Evolutionary conservation across 345 rosid species (phyloP).

Genomic region (Euphorbia peplus): DNA sequence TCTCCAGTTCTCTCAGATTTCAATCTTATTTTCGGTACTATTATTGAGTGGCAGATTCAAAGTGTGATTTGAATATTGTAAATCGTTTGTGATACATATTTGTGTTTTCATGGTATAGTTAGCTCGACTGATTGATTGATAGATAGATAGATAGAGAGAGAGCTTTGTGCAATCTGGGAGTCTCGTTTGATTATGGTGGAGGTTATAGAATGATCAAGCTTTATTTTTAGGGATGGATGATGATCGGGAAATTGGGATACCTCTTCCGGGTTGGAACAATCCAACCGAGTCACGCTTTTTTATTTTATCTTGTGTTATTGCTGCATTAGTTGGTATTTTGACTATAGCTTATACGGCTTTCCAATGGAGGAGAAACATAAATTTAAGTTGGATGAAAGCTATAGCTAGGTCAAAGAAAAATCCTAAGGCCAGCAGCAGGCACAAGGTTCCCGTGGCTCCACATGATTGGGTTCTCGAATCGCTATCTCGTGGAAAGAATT

Average conservation of each 20-base stretch:
- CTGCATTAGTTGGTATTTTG: conserved; percentile 74
- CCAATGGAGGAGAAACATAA: conserved; percentile 96
- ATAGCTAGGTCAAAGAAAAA: conserved; percentile 86
- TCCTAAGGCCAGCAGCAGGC: conserved; percentile 79
- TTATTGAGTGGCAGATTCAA: background rate
- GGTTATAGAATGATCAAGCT: conserved; percentile 23
- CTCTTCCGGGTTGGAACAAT: conserved; percentile 47
- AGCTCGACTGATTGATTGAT: too few relatives aligned
- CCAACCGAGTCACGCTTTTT: conserved; percentile 58
- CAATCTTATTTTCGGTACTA: background rate
- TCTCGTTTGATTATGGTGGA: background rate
- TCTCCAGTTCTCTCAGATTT: background rate
- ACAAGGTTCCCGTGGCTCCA: conserved; percentile 60
- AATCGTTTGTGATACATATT: background rate
- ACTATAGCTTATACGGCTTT: conserved; percentile 87
- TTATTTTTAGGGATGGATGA: conserved; percentile 54
- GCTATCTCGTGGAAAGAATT: conserved; percentile 69
- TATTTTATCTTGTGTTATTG: conserved; percentile 58
- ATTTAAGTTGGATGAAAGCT: conserved; percentile 92
- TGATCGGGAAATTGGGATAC: conserved; percentile 47
- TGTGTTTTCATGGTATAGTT: background rate
- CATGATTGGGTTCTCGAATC: conserved; percentile 74
- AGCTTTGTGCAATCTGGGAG: background rate
- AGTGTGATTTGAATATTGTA: background rate
- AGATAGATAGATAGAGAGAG: too few relatives aligned